Evolutionary conservation across 2,329 filamentous ascomycete genomes (phyloP), one percentile per base, ranked within the genome.

Genomic region (Neofusicoccum sp.): DNA sequence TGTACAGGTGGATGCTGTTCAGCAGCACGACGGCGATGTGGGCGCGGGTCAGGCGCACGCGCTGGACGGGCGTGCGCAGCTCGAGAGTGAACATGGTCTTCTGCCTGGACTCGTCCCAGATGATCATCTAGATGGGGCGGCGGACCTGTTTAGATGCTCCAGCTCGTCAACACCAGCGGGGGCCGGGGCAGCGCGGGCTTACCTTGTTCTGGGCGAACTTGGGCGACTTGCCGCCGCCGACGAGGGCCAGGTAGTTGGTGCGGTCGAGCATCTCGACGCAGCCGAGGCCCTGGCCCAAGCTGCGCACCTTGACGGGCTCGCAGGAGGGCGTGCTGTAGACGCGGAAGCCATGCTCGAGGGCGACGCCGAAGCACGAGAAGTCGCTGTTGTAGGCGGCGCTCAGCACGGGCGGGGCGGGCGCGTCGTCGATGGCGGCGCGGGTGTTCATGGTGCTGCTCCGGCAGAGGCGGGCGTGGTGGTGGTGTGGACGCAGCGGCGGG

Each of bases 201-300:
- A 87, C 90, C 81, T 96, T 96, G 76, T 93, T 96, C 71, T 89
- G 89, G 12, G 91, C 87, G 68, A 91, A 95, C 70, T 93, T 93
- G 58, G 93, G 91, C 62, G 87, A 86, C 68, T 85, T 89, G 51
- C 95, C 92, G 67, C 93, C 93, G 65, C 93, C 93, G 60, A 97
- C 91, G 8, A 98, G 83, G 30, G 91, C 93, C 36, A 97, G 82
- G 73, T 93, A 96, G 76, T 93, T 93, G 58, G 90, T 87, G 66
- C 87, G 89, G 45, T 89, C 90, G 73, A 96, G 87, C 90, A 96
- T 95, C 74, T 92, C 88, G 28, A 89, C 90, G 41, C 91, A 81
- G 41, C 89, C 90, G 65, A 96, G 86, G 48, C 92, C 91, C 16
- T 89, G 90, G 72, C 71, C 72, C 38, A 75, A 64, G 60, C 74